These are phyloP conservation scores for Globisporangium yorkense DNA, from an alignment of 352 stramenopile genomes.

Conservation along the genomic window DNA sequence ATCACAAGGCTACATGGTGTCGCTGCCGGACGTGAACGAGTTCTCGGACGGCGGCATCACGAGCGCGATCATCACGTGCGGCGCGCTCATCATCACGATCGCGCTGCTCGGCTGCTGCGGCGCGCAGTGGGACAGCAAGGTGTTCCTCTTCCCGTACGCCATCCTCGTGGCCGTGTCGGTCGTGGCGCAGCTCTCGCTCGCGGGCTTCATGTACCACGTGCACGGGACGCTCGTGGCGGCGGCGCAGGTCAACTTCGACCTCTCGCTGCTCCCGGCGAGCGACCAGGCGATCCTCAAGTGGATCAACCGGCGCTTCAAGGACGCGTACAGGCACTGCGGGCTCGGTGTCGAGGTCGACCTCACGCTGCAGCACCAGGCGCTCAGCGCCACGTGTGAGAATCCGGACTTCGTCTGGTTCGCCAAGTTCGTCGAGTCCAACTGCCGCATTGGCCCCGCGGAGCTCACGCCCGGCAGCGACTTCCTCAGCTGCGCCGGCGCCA, in stretches of 20 bases:
- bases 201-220: conserved; percentile 77
- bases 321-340: conserved; percentile 67
- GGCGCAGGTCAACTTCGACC: conserved; percentile 64
- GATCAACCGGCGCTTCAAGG: conserved; percentile 77
- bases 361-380: conserved; percentile 26
- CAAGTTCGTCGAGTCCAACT: conserved; percentile 64
- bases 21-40: conserved; percentile 68
- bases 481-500: conserved; percentile 55
- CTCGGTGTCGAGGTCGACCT: conserved; percentile 61
- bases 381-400: conserved; percentile 54
- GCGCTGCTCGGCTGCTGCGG: conserved; percentile 72
- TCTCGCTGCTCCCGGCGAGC: conserved; percentile 38
- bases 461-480: conserved; percentile 55
- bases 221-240: conserved; percentile 64
- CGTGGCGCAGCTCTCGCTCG: conserved; percentile 68
- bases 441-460: conserved; percentile 50
- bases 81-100: conserved; percentile 72
- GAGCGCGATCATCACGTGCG: conserved; percentile 75
- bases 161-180: conserved; percentile 76
- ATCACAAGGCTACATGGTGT: conserved; percentile 68
- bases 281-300: conserved; percentile 66
- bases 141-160: conserved; percentile 81
- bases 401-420: conserved; percentile 66
- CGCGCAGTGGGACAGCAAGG: conserved; percentile 82
- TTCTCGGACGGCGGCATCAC: conserved; percentile 77